phyloP scores from a whole-genome alignment of 257 asterid genomes.

The Phtheirospermum japonicum region DNA sequence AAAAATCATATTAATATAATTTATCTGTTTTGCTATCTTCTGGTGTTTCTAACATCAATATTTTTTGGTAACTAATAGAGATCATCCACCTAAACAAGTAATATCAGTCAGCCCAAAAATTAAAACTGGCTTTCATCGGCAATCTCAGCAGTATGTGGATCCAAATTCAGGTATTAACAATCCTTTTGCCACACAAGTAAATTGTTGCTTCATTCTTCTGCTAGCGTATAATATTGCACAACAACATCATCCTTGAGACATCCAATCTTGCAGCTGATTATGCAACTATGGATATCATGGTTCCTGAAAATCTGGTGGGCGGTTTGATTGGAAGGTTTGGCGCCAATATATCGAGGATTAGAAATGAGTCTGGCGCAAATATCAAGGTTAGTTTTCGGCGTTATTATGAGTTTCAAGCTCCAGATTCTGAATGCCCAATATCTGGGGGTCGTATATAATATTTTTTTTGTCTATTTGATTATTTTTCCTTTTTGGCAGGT shows the following conservation, averaged over 20 bases:
- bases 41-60: background rate
- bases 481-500: slow-evolving; percentile 57
- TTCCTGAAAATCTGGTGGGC: slow-evolving; percentile 90
- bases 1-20: too few relatives aligned
- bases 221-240: slow-evolving; percentile 34
- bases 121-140: slow-evolving; percentile 50
- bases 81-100: slow-evolving; percentile 89
- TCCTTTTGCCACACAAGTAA: slow-evolving; percentile 17
- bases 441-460: background rate
- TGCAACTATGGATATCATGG: slow-evolving; percentile 70
- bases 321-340: slow-evolving; percentile 98
- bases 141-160: slow-evolving; percentile 58
- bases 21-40: background rate
- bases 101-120: slow-evolving; percentile 68
- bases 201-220: slow-evolving; percentile 31
- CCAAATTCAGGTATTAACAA: slow-evolving; percentile 68
- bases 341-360: slow-evolving; percentile 89
- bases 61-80: slow-evolving; percentile 45
- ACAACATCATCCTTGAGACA: slow-evolving; percentile 46
- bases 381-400: slow-evolving; percentile 52
- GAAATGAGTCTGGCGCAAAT: slow-evolving; percentile 87
- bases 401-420: slow-evolving; percentile 6
- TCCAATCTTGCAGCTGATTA: slow-evolving; percentile 74
- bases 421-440: background rate
- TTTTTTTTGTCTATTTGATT: background rate